phyloP scores from a whole-genome alignment of 164 flowering plant species.

The Warburgia ugandensis region DNA sequence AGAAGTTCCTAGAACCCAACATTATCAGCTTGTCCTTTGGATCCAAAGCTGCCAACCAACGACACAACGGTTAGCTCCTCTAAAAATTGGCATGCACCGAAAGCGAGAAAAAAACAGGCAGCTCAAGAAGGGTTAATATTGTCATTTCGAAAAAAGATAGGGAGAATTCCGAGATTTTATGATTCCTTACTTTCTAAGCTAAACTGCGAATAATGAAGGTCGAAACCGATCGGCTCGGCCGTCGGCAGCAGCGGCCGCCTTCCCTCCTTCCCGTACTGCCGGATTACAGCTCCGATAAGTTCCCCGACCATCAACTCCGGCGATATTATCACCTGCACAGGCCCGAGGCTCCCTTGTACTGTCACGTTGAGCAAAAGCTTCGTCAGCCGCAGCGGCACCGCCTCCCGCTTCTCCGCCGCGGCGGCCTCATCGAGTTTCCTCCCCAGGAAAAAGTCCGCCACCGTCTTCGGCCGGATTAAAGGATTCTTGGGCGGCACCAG shows the following conservation, averaged over 20 bases:
- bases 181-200: constrained; percentile 76
- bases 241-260: constrained; percentile 60
- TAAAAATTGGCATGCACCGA: too few species aligned
- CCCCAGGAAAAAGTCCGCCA: constrained; percentile 42
- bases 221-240: constrained; percentile 37
- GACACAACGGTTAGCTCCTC: neutral
- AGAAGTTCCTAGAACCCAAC: constrained; percentile 88
- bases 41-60: constrained; percentile 47
- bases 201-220: constrained; percentile 89
- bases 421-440: constrained; percentile 3
- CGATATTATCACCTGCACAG: constrained; percentile 64
- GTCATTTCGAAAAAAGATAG: too few species aligned
- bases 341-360: constrained; percentile 63
- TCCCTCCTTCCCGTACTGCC: constrained; percentile 62
- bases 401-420: neutral
- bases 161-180: too few species aligned
- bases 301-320: constrained; percentile 67
- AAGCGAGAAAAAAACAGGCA: too few species aligned
- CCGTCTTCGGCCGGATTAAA: constrained; percentile 60
- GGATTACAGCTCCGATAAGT: constrained; percentile 42
- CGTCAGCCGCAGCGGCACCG: constrained; percentile 33
- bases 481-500: constrained; percentile 4
- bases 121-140: too few species aligned
- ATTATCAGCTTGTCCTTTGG: constrained; percentile 55
- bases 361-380: constrained; percentile 79